Evolutionary conservation across 2,329 filamentous ascomycete genomes (phyloP), one percentile per base, ranked within the genome.

Genomic region (Amphichorda felina): DNA sequence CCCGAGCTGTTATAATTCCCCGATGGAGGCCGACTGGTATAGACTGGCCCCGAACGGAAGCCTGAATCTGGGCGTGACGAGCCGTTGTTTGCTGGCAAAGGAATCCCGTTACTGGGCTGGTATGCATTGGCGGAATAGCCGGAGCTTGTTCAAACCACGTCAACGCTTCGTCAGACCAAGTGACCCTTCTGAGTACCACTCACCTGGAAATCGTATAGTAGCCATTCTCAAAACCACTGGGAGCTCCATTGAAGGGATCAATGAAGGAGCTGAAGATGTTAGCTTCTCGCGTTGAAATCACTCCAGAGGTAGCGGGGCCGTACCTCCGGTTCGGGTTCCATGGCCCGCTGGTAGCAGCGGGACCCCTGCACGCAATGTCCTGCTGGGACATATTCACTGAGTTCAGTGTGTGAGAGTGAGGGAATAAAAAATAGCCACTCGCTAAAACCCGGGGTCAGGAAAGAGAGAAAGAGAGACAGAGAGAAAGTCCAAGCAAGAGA

Each of bases 321-420:
- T 63, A 73, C 69, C 67, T 73, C 56, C 63, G 66, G 44, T 62
- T 56, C 43, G 64, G 50, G 43, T 62, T 61, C 68, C 68, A 72
- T 39, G 64, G 59, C 45, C 64, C 60, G 52, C 59, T 61, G 41
- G 64, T 54, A 52, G 61, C 59, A 48, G 56, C 55, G 44, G 65
- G 50, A 42, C 53, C 57, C 50, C 60, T 63, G 54, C 68, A 70
- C 42, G 60, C 55, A 57, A 64, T 58, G 36, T 67, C 61, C 48
- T 61, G 57, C 43, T 65, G 63, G 30, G 61, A 57, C 63, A 67
- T 64, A 42, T 59, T 53, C 49, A 53, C 50, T 40, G 51, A 51
- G 47, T 53, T 54, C 55, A 58, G 56, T 30, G 15, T 35, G 35
- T 28, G 29, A n/a, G 8, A 35, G 24, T 10, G 24, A 32, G 14